Conservation (phyloP, 257 asterid species). For the Solanum bulbocastanum region DNA sequence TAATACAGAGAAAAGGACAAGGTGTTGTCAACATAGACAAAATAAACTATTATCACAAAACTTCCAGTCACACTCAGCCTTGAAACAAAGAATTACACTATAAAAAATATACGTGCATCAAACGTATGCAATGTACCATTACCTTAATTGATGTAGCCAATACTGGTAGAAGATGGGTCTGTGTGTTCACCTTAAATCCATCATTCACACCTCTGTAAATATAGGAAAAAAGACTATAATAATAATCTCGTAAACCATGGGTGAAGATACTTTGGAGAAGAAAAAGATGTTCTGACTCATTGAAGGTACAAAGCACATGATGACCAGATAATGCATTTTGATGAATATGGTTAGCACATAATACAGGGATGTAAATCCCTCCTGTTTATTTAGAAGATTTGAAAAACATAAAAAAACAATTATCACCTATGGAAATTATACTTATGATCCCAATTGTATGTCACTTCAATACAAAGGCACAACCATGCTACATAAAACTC, state of each 20-base stretch:
- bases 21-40: neutral
- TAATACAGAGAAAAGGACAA: neutral
- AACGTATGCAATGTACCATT: neutral
- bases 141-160: slow-evolving; percentile 94
- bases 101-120: neutral
- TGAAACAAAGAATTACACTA: neutral
- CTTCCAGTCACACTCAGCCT: neutral
- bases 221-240: slow-evolving; percentile 1
- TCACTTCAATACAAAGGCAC: neutral
- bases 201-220: slow-evolving; percentile 70
- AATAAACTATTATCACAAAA: neutral
- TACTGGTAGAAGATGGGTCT: slow-evolving; percentile 78
- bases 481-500: neutral
- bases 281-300: neutral
- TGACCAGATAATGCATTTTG: neutral
- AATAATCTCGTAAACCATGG: neutral
- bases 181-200: slow-evolving; percentile 82
- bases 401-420: neutral
- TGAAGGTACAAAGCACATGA: neutral
- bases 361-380: neutral
- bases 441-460: neutral
- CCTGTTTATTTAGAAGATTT: neutral
- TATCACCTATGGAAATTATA: neutral
- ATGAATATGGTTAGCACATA: neutral
- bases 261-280: neutral